Base-by-base conservation (phyloP, 1,284 basidiomycete species). In the Cerioporus squamosus region DNA sequence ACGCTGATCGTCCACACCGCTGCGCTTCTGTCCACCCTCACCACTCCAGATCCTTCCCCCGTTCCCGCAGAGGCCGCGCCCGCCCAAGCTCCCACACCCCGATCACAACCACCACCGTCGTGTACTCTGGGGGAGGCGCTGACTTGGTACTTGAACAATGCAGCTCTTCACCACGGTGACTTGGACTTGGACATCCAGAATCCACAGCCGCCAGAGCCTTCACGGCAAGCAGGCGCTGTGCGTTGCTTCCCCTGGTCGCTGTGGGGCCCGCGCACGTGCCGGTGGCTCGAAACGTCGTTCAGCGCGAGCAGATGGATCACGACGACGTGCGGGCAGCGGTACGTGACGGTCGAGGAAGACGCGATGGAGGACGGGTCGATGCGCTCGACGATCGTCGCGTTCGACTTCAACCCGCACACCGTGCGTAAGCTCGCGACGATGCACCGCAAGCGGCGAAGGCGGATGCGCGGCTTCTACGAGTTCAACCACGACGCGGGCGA, bases 251-350 rank as follows among this genome's bases (percentile, higher is more conserved):
- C 59, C 1, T 69, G 68, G 68, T 18, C 42, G 5, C 44, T 47
- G 17, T 69, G 68, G 68, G 68, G 68, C 29, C 64, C 66, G 1
- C 46, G 55, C 6, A 44, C 55, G 15, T 64, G 63, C 45, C 60
- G 66, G 22, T 67, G 61, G 61, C 58, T 69, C 44, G 59, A 64
- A 23, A 61, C 60, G 12, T 61, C 64, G 14, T 62, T 60, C 45
- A 51, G 63, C 33, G 61, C 63, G 2, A 64, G 54, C 18, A 61
- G 64, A n/a, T 69, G 68, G 68, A 69, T 69, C 57, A 69, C 68
- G 17, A 65, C 63, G 14, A 67, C 64, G 8, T 69, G 68, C 45
- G 68, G 68, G n/a, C 66, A 69, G 48, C 66, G 68, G 14, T 64
- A 63, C 55, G 64, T 65, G 31, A 62, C 60, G 3, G 62, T 65